Conservation (phyloP, 129 eudicot genomes). For the Rutidosis leptorrhynchoides region DNA sequence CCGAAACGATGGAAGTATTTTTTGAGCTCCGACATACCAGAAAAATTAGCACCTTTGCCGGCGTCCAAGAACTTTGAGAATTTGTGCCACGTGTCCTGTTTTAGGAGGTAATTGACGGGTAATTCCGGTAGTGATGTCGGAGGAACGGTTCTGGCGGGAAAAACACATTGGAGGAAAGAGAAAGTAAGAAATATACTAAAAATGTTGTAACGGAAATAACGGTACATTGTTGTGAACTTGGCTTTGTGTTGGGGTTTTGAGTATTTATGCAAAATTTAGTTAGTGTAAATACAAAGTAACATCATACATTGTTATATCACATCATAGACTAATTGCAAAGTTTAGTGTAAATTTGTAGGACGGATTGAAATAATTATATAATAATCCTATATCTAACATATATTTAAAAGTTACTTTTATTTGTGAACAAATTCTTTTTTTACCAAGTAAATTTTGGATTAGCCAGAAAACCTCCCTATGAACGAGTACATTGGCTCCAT, state of each 20-base stretch:
- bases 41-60: constrained; percentile 52
- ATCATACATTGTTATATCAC: background rate
- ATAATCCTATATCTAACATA: background rate
- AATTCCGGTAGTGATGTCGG: constrained; percentile 36
- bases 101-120: constrained; percentile 27
- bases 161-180: constrained; percentile 24
- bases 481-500: too few relatives aligned
- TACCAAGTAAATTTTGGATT: too few relatives aligned
- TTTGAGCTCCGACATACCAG: constrained; percentile 70
- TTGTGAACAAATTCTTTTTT: too few relatives aligned
- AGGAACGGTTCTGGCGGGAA: constrained; percentile 56
- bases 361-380: background rate
- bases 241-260: constrained; percentile 1
- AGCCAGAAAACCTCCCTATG: too few relatives aligned
- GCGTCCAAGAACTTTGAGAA: constrained; percentile 55
- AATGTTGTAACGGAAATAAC: constrained; percentile 34
- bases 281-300: constrained; percentile 12
- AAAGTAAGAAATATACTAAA: background rate
- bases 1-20: constrained; percentile 78
- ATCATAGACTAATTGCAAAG: background rate
- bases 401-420: too few relatives aligned
- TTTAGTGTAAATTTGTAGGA: background rate
- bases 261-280: constrained; percentile 4
- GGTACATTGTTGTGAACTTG: constrained; percentile 46
- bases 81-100: constrained; percentile 53